Evolutionary conservation across 2,329 filamentous ascomycete genomes (phyloP), one percentile per base, ranked within the genome.

Genomic region (Colletotrichum aenigma): DNA sequence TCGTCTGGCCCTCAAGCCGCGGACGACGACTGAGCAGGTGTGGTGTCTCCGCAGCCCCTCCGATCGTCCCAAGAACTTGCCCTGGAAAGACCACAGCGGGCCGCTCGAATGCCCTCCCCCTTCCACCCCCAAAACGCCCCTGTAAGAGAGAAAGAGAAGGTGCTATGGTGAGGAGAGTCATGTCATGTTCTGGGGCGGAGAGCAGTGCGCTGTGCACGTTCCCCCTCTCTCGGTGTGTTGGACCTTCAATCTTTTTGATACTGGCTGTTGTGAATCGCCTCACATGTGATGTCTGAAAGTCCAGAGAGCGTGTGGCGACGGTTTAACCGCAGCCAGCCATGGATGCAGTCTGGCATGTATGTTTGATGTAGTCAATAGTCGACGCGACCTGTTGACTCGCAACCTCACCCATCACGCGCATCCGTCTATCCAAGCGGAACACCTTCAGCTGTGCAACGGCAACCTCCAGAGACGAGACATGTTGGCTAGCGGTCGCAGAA

Each of bases 41-140:
- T 32, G 26, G 52, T 43, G 38, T 83, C 30, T 82, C 81, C 61
- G 87, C 79, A 8, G 86, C 86, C 72, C 87, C 85, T 76, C 82
- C 84, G 21, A 87, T 81, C 0, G 87, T 87, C 9, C 88, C 88
- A 76, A 89, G 88, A 6, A 87, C 81, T 71, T 83, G 10, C 82
- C 15, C 48, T 34, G 60, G 28, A 28, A 43, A 48, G 32, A 60
- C 38, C 58, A 60, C 52, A 26, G 66, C 71, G 66, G 66, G 71
- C 71, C 71, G 66, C 66, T 30, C n/a, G 32, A 38, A 65, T 61
- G 32, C 30, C 30, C 16, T 58, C 9, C 36, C 36, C 62, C 36
- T 24, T 48, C 36, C 38, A 43, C 18, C 38, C 38, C 28, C 66
- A 68, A 68, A 56, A 58, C 30, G 52, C 30, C 66, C 66, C 52